Evolutionary conservation across 257 asterid genomes (phyloP).

Genomic region (Salvia miltiorrhiza): DNA sequence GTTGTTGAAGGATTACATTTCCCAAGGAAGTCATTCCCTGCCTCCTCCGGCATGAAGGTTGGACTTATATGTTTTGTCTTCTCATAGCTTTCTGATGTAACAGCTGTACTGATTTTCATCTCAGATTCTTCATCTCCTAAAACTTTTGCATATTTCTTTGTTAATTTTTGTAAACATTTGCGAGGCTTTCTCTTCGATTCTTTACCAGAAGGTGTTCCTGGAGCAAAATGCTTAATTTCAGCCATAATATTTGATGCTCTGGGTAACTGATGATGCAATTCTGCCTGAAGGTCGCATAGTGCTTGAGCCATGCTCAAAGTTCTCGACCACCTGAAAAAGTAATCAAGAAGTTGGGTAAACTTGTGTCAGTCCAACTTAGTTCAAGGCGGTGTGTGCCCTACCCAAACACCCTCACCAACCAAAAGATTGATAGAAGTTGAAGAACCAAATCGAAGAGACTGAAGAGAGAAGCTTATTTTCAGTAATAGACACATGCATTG

Average conservation of each 20-base stretch:
- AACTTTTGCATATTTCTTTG: slow-evolving; percentile 19
- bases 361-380: neutral
- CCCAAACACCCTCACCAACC: neutral
- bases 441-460: neutral
- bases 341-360: slow-evolving; percentile 6
- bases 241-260: slow-evolving; percentile 9
- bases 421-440: slow-evolving; percentile 4
- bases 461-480: neutral
- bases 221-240: slow-evolving; percentile 33
- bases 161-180: slow-evolving; percentile 26
- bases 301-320: slow-evolving; percentile 79
- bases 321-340: slow-evolving; percentile 69
- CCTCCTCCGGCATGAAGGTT: slow-evolving; percentile 4
- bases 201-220: slow-evolving; percentile 57
- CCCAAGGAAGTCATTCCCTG: slow-evolving; percentile 10
- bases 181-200: slow-evolving; percentile 40
- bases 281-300: slow-evolving; percentile 80
- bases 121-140: slow-evolving; percentile 23
- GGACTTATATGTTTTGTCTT: slow-evolving; percentile 3
- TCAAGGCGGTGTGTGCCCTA: neutral
- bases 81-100: slow-evolving; percentile 17
- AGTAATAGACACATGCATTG: neutral
- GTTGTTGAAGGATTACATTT: slow-evolving; percentile 13
- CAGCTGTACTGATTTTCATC: neutral
- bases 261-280: slow-evolving; percentile 35